Percentiles rank a stretch among this genome's conserved stretches.
Evolutionary conservation across 2,329 filamentous ascomycete genomes (phyloP).

Genomic region (Penicillium sp.): DNA sequence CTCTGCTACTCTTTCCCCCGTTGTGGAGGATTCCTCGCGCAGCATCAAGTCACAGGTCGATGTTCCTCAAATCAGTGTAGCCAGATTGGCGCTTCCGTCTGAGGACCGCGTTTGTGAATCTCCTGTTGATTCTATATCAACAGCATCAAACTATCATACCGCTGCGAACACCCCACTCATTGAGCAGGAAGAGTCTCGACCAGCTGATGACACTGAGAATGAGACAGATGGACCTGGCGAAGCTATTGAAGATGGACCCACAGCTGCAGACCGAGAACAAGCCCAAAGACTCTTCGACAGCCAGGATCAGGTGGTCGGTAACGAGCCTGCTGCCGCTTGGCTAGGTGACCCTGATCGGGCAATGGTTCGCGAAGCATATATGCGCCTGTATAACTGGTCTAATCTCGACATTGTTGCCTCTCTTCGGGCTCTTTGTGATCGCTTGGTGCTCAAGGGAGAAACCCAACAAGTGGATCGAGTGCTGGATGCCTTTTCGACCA

Average conservation of each 20-base stretch:
- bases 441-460: slow-evolving; percentile 81
- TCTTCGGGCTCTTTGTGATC: slow-evolving; percentile 75
- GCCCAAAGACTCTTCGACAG: slow-evolving; percentile 83
- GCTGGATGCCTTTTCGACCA: slow-evolving; percentile 78
- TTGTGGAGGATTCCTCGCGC: slow-evolving; percentile 29
- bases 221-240: slow-evolving; percentile 18
- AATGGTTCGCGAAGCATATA: slow-evolving; percentile 70
- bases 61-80: slow-evolving; percentile 25
- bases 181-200: slow-evolving; percentile 28
- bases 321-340: slow-evolving; percentile 79
- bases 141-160: slow-evolving; percentile 45
- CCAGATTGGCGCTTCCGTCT: slow-evolving; percentile 25
- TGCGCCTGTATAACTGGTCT: slow-evolving; percentile 85
- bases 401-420: slow-evolving; percentile 75
- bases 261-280: slow-evolving; percentile 69
- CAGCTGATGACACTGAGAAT: slow-evolving; percentile 17
- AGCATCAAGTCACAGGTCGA: slow-evolving; percentile 15
- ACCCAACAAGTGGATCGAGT: slow-evolving; percentile 97
- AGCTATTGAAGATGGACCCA: slow-evolving; percentile 30
- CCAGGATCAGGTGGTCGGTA: slow-evolving; percentile 70
- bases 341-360: slow-evolving; percentile 64
- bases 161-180: slow-evolving; percentile 43
- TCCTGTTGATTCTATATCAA: slow-evolving; percentile 36
- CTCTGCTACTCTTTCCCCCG: slow-evolving; percentile 24
- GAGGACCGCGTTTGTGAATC: slow-evolving; percentile 28